Base-by-base conservation (phyloP, 345 rosid species). In the Microcos paniculata region DNA sequence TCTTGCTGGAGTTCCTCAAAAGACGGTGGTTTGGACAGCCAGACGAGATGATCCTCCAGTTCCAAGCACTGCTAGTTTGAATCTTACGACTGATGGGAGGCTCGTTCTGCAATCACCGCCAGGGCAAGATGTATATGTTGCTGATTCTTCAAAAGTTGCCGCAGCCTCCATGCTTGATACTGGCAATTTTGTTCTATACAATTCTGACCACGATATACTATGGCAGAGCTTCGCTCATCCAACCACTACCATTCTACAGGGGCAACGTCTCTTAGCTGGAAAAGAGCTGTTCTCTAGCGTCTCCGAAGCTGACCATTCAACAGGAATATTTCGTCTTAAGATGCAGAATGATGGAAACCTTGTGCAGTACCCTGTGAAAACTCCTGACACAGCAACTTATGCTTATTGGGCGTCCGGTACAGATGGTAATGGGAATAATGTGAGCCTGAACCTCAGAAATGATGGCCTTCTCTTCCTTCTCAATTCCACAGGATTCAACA, bases 141-240 rank as follows among this genome's bases (percentile, higher is more conserved):
- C 7, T 19, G 30, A 13, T 57, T 38, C 55, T 30, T 30, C 64
- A 6, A 2, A 15, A 16, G 42, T 30, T 16, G 42, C 15, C 43
- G 12, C 40, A 2, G 75, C 75, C 19, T 21, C 75, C 12, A 71
- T 55, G 75, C 75, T 55, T 55, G 75, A 71, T 35, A 33, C 82
- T 0, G 89, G 89, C 0, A 86, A 83, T 67, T 83, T 83, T 38
- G 87, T 83, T 53, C 79, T 83, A 30, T 35, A n/a, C 16, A 73
- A 57, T 68, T 43, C 33, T 13, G 18, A 46, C 38, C 61, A 74
- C 5, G 4, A 21, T 8, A 38, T 55, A 21, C 30, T 67, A 16
- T 86, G 89, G 89, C 72, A 81, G 76, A 81, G 82, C 59, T 86
- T 86, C 43, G 45, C 19, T 30, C 45, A 78, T 76, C 89, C 84